Evolutionary conservation across 805 yeast genomes (phyloP), one percentile per base, ranked within the genome.

Genomic region (Sugiyamaella mastotermitis): DNA sequence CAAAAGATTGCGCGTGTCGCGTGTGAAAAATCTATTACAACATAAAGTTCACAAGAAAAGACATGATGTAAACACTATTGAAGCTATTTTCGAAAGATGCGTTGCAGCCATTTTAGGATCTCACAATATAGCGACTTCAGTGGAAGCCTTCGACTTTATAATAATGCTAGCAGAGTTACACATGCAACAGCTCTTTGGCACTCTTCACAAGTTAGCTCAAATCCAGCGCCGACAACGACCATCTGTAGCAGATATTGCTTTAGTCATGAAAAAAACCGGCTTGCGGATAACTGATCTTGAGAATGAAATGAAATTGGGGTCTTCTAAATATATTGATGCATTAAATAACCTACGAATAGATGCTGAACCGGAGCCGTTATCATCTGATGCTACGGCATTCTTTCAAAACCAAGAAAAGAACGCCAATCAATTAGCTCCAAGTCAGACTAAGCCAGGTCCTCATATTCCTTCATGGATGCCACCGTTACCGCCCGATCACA

Each of bases 401-500:
- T 78, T 77, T 53, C 69, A 68, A 45, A 65, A 72, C 28, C 73
- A 73, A 41, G 66, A 65, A 18, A 68, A 73, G 35, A 73, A 69
- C 37, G 64, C 76, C 3, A 66, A 75, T 2, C 64, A 69, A 34
- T 65, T 83, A 18, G 72, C 80, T 10, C 87, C 79, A 40, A 61
- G 79, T 24, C 57, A 62, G 1, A 62, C 66, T 16, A 53, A 58
- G 19, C 47, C 58, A 25, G 63, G 62, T 33, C 54, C 57, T 4
- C 74, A 75, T 42, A 69, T 84, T 5, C 94, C 94, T 0, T 54
- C 63, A 4, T 87, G 87, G 79, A 63, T 90, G 49, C 98, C 98
- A 0, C 76, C 77, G 9, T 68, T 90, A 20, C 98, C 98, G 1
- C 95, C 97, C 0, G 95, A 86, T 52, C 94, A 88, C 59, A 90